Base-by-base conservation (phyloP, 1,284 basidiomycete species). In the Fomes fomentarius region DNA sequence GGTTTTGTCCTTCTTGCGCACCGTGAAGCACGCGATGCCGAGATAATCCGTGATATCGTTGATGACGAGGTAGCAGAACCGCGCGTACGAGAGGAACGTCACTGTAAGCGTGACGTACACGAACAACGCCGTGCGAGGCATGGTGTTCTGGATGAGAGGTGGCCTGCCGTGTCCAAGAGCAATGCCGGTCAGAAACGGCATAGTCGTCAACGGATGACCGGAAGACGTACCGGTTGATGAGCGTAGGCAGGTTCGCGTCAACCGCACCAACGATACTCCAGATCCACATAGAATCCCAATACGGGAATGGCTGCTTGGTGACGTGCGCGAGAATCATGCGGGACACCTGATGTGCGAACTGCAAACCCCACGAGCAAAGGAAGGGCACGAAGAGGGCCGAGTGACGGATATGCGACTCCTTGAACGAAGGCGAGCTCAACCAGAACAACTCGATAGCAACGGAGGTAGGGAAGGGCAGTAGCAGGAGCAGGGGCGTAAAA, bases 311-410 rank as follows among this genome's bases (percentile, higher is more conserved):
- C 35, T 82, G 80, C 61, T 85, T 86, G 47, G 94, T 96, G 37
- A 98, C 87, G 71, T 99, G 96, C 0, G 95, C 93, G 31, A 98
- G 76, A 68, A 98, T 98, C 75, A 98, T 91, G 62, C 91, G 79
- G 33, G 94, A 93, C 40, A 98, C 96, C 66, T 90, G 87, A 70
- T 93, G 89, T 19, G 90, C 86, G 61, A 93, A 94, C 65, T 89
- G 86, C 45, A 94, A 73, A 21, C 93, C 96, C 94, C 95, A 98
- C 40, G 89, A 89, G 61, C 85, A 87, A 17, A 96, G 71, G 78
- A 96, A 96, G 0, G 95, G 93, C 5, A 98, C 74, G 66, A 98
- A 87, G 19, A 89, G 78, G 1, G 85, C 74, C 0, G 84, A 85
- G 63, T 83, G 71, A 46, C 89, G 70, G 67, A 89, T 84, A 26